These are phyloP conservation scores for Tolypocladium endophyticum DNA, from an alignment of 2,329 filamentous ascomycete genomes.

Conservation along the genomic window DNA sequence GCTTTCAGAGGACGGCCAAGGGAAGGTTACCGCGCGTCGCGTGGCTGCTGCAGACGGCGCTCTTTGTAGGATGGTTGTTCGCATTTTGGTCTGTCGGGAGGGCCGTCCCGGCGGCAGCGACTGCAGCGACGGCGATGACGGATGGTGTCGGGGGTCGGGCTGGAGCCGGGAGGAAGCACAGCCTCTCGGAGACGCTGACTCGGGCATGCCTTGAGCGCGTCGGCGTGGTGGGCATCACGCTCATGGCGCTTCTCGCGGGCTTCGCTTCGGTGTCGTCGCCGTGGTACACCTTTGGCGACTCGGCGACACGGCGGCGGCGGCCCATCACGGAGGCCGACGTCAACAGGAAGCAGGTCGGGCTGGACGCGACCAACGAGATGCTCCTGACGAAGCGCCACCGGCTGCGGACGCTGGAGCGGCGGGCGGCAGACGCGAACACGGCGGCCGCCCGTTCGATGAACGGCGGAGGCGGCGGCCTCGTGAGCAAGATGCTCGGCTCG, in stretches of 20 bases:
- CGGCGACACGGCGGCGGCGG: conserved; percentile 35
- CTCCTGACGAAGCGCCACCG: conserved; percentile 64
- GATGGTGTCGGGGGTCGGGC: not conserved
- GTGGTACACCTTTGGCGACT: conserved; percentile 71
- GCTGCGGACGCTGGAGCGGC: conserved; percentile 59
- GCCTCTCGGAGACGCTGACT: conserved; percentile 27
- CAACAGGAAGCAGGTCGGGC: conserved; percentile 64
- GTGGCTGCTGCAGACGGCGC: conserved; percentile 51
- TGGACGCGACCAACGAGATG: conserved; percentile 73
- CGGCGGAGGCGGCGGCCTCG: conserved; percentile 46
- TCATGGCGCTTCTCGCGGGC: conserved; percentile 82
- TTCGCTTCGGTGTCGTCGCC: conserved; percentile 82
- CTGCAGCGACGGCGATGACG: not conserved
- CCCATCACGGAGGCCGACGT: conserved; percentile 66
- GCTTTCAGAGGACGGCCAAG: conserved; percentile 46
- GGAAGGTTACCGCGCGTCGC: conserved; percentile 47
- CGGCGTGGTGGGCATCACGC: conserved; percentile 72
- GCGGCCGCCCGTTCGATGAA: conserved; percentile 17
- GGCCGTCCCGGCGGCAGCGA: conserved; percentile 37
- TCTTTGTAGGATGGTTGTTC: conserved; percentile 60
- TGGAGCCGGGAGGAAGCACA: conserved; percentile 3
- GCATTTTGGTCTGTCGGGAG: conserved; percentile 68
- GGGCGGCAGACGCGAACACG: conserved; percentile 24
- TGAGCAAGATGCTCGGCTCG: conserved; percentile 64
- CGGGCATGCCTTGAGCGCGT: conserved; percentile 56